These are phyloP conservation scores for Calonectria fujianensis DNA, from an alignment of 2,329 filamentous ascomycete species.

Conservation along the genomic window DNA sequence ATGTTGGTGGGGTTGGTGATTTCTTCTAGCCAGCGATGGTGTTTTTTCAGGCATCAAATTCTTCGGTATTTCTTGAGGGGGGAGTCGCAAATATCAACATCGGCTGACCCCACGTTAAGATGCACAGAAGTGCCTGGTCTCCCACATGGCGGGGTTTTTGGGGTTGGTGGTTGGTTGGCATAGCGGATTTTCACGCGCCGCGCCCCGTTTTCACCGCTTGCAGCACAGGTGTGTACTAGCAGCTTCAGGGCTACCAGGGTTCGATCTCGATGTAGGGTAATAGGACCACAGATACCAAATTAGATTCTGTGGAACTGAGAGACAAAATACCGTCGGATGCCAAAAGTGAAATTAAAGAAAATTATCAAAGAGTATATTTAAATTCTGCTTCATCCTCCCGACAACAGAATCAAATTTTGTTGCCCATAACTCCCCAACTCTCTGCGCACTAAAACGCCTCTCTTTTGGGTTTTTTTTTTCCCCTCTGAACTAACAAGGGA, in stretches of 20 bases:
- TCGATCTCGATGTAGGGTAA: conserved; percentile 9
- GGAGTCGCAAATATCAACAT: conserved; percentile 48
- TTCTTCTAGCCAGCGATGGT: conserved; percentile 29
- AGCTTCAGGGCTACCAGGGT: conserved; percentile 26
- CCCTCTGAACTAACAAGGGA: neutral
- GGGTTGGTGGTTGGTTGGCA: conserved; percentile 32
- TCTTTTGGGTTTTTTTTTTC: neutral
- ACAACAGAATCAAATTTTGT: neutral
- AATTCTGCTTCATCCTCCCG: neutral
- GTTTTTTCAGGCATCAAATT: conserved; percentile 39
- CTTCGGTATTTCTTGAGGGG: conserved; percentile 42
- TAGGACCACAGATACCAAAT: neutral
- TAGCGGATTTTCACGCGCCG: conserved; percentile 18
- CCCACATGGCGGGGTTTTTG: conserved; percentile 30
- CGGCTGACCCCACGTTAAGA: conserved; percentile 42
- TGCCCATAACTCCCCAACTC: neutral
- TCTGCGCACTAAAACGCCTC: neutral
- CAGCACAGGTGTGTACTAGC: conserved; percentile 5
- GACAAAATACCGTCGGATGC: neutral
- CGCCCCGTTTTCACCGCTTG: conserved; percentile 36
- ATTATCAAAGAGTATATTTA: neutral
- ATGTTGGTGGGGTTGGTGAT: conserved; percentile 22
- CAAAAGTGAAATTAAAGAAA: neutral
- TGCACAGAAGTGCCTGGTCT: conserved; percentile 23
- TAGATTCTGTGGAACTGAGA: neutral